Conservation (phyloP, 2,329 filamentous ascomycete species). For the Cucurbitaria berberidis region DNA sequence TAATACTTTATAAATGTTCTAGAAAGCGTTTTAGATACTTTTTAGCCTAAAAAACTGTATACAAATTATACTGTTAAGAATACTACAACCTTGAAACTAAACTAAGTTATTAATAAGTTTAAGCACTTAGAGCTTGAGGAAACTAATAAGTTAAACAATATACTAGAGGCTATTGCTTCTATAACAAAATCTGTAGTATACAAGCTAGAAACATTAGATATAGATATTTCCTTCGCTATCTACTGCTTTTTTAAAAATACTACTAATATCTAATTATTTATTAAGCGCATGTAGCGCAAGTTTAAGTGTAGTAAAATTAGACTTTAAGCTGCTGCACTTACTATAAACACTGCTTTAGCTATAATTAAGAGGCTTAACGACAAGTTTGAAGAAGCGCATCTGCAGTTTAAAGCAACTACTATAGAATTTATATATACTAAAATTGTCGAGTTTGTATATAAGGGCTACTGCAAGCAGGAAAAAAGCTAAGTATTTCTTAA, state of each 20-base stretch:
- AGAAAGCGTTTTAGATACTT: background rate
- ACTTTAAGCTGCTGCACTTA: constrained; percentile 39
- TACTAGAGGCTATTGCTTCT: too few species aligned
- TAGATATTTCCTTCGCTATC: constrained; percentile 15
- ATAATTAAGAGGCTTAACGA: constrained; percentile 2
- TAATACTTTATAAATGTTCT: constrained; percentile 7
- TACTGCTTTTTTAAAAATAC: constrained; percentile 42
- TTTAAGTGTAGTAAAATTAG: constrained; percentile 37
- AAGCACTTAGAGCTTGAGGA: background rate
- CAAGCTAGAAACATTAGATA: background rate
- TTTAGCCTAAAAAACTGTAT: background rate
- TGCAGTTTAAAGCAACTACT: constrained; percentile 1
- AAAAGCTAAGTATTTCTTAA: too few species aligned
- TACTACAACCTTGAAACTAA: background rate
- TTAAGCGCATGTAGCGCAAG: constrained; percentile 38
- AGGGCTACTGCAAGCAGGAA: too few species aligned
- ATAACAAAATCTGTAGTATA: too few species aligned
- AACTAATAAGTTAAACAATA: too few species aligned
- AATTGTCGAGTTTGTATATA: too few species aligned
- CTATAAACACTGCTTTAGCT: constrained; percentile 38
- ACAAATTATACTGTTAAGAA: too few species aligned
- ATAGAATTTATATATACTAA: too few species aligned
- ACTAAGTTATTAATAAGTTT: background rate
- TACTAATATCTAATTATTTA: constrained; percentile 38
- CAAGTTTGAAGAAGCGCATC: background rate